phyloP scores from a whole-genome alignment of 2,329 filamentous ascomycete genomes.

The Colletotrichum euphorbiae region DNA sequence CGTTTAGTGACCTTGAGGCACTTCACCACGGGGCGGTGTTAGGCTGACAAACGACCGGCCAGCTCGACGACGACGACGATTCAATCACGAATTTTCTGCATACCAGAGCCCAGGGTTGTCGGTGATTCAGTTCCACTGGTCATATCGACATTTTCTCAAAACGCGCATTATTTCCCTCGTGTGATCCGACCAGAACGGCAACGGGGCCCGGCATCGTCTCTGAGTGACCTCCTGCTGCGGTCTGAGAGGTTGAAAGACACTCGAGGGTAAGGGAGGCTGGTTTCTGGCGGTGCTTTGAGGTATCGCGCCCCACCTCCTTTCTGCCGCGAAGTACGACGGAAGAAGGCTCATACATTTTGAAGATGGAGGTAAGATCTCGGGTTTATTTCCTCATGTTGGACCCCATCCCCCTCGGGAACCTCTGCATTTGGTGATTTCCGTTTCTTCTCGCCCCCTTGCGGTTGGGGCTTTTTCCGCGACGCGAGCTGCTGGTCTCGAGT shows the following conservation, averaged over 20 bases:
- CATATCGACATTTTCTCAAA: background rate
- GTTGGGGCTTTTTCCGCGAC: no score
- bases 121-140: background rate
- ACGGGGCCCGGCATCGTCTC: background rate
- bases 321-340: background rate
- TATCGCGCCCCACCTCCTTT: background rate
- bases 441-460: background rate
- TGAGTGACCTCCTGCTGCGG: background rate
- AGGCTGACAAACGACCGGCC: constrained; percentile 15
- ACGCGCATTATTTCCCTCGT: background rate
- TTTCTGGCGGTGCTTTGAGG: background rate
- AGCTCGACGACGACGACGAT: background rate
- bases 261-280: constrained; percentile 1
- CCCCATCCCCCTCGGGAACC: background rate
- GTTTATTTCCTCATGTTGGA: constrained; percentile 8
- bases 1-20: constrained; percentile 22
- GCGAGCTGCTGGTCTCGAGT: background rate
- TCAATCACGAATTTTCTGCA: background rate
- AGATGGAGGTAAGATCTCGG: constrained; percentile 35
- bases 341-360: background rate
- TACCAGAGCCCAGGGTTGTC: background rate
- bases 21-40: constrained; percentile 1
- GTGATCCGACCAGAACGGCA: background rate
- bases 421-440: background rate
- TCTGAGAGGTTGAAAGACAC: background rate